Base-by-base conservation (phyloP, 768 basidiomycete genomes). In the Coprinopsis marcescibilis region DNA sequence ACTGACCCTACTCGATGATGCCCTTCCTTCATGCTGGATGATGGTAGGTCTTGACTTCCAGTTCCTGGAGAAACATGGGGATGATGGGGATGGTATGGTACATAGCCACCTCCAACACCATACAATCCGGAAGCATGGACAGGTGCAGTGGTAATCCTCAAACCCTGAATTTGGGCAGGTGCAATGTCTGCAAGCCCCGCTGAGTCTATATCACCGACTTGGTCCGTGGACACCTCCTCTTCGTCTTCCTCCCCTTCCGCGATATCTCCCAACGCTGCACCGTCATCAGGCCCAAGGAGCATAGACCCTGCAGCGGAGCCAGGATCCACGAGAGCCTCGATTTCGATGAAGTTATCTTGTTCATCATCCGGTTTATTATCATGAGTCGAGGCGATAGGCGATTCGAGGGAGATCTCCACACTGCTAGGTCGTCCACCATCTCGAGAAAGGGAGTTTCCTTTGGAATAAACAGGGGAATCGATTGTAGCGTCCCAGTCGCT, bases 231-330 rank as follows among this genome's bases (percentile, higher is more conserved):
- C 13, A 61, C 58, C 14, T 66, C 65, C 19, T 77, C 80, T 36
- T 81, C 78, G 15, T 78, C 77, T 54, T 81, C 80, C 23, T 73
- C 75, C n/a, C 76, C 77, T 56, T 83, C 81, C 7, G 75, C 72
- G 26, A 83, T 82, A 54, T 81, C 77, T 39, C 76, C 78, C n/a
- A 82, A 61, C 0, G 69, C 69, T 26, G 59, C 55, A 0, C 65
- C 65, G 17, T 49, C 48, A 45, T 69, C 55, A 42, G 57, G 50
- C 12, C 46, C 29, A 15, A 52, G 50, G 19, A 53, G 50, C 19
- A 52, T 45, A 37, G 27, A 45, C 30, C 42, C 40, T 20, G 56
- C 51, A 10, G 43, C 46, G 59, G 35, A 0, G 67, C 59, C 8
- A 69, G 60, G 23, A 36, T 30, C 64, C 25, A 81, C 55, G n/a